Evolutionary conservation across 306 rosid genomes (phyloP).

Genomic region (Cicer bijugum): DNA sequence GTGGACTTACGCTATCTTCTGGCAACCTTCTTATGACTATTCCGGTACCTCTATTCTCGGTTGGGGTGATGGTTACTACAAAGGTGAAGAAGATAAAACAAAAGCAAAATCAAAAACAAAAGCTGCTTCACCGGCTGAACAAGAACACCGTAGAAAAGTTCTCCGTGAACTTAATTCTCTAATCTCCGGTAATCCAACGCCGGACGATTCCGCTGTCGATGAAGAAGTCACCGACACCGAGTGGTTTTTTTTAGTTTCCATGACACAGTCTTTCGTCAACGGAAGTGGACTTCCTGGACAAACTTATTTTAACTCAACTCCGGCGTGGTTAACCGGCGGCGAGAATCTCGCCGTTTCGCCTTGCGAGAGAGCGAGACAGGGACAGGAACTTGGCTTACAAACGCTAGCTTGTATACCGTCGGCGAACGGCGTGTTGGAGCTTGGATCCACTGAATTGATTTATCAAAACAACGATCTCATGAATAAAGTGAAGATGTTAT

Average conservation of each 20-base stretch:
- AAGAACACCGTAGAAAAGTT: conserved; percentile 78
- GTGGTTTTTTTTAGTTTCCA: conserved; percentile 92
- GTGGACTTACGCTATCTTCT: conserved; percentile 96
- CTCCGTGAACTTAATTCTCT: conserved; percentile 84
- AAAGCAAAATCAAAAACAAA: conserved; percentile 48
- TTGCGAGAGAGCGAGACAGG: conserved; percentile 84
- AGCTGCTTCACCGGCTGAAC: conserved; percentile 62
- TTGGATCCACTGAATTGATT: conserved; percentile 80
- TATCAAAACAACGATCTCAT: conserved; percentile 72
- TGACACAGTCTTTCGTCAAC: conserved; percentile 82
- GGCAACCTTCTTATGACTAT: conserved; percentile 83
- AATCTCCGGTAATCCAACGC: conserved; percentile 61
- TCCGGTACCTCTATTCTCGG: conserved; percentile 66
- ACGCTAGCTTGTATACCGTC: conserved; percentile 80
- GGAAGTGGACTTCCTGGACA: conserved; percentile 78
- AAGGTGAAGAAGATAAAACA: conserved; percentile 74
- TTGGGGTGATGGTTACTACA: conserved; percentile 96
- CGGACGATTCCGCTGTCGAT: conserved; percentile 63
- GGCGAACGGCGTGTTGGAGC: conserved; percentile 79
- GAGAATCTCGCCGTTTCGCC: conserved; percentile 54
- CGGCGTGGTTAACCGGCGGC: conserved; percentile 71
- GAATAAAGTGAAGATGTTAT: conserved; percentile 71
- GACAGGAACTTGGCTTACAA: conserved; percentile 64
- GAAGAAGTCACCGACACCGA: conserved; percentile 95
- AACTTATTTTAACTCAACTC: conserved; percentile 61